Evolutionary conservation across 495 filamentous ascomycete species (phyloP), one percentile per base, ranked within the genome.

Genomic region (Penicillium malachiteum): DNA sequence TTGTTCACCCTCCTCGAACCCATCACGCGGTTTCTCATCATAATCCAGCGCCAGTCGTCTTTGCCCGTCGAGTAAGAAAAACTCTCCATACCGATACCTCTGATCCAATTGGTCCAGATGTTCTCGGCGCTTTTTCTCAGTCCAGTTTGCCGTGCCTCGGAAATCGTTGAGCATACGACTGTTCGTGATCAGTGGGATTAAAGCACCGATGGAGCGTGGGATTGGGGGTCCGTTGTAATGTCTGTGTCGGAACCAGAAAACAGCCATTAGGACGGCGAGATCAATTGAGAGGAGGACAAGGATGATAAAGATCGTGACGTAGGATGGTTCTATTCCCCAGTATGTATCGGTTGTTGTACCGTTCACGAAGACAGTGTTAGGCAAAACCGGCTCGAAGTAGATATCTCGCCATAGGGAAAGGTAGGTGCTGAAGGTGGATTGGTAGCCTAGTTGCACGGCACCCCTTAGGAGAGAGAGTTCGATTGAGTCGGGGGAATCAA

Each of bases 261-360:
- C 62, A 3, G 31, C 18, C 5, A 60, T 49, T 0, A 70, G 38
- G 0, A 56, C 52, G 13, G 52, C 14, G 16, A 62, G 32, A 26
- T 69, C 66, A n/a, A 69, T 5, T 5, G 58, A 58, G 1, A 69
- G 26, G 5, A 69, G 38, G n/a, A 54, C 32, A 12, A 67, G 60
- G 3, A 66, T 59, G 14, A 63, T 58, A 14, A 58, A 42, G 9
- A 69, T 59, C 5, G 57, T 41, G 17, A 48, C 47, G 7, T 43
- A 55, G 11, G 64, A 66, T 1, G 61, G 57, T 12, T 43, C 37
- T 9, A 67, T 54, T 0, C 52, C 58, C 64, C 64, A 69, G 0
- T 46, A 9, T 2, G 46, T 46, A 3, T 42, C 34, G 0, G 48
- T 59, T 3, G 43, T 26, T 9, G 48, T 50, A 9, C 34, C 31